Evolutionary conservation across 1,139 yeast genomes (phyloP).

Genomic region (Scheffersomyces parashehatae): DNA sequence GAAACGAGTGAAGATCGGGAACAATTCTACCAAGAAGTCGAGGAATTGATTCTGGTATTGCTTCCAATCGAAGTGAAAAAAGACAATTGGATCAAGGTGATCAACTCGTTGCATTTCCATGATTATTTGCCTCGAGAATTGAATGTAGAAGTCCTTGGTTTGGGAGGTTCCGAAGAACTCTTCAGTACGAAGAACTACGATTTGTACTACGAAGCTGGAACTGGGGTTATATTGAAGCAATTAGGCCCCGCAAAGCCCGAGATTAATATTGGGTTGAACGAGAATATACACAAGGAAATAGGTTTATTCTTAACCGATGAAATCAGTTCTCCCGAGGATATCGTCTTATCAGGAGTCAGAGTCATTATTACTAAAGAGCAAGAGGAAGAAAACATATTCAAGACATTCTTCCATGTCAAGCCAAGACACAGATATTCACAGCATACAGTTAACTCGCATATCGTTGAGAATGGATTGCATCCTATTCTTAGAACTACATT

Average conservation of each 20-base stretch:
- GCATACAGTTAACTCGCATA: constrained; percentile 8
- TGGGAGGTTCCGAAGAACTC: neutral
- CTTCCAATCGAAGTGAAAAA: constrained; percentile 15
- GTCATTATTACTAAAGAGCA: constrained; percentile 22
- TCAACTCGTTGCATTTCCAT: constrained; percentile 22
- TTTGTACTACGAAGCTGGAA: neutral
- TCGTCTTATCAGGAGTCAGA: constrained; percentile 37
- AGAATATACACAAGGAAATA: constrained; percentile 25
- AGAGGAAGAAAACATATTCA: constrained; percentile 22
- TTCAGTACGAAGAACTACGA: neutral
- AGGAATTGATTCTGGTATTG: constrained; percentile 14
- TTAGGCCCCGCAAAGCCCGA: neutral
- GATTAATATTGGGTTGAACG: constrained; percentile 1
- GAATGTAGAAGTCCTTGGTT: neutral
- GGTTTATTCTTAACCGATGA: constrained; percentile 37
- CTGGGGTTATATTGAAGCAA: neutral
- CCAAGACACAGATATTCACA: constrained; percentile 37
- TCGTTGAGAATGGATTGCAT: constrained; percentile 38
- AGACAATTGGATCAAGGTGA: constrained; percentile 21
- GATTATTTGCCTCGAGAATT: neutral
- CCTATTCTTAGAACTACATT: constrained; percentile 27
- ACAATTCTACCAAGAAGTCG: constrained; percentile 22
- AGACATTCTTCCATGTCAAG: constrained; percentile 45
- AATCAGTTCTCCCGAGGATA: constrained; percentile 31
- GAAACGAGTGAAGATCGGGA: constrained; percentile 12